phyloP scores from a whole-genome alignment of 2,329 filamentous ascomycete species.

The Emericellopsis cladophorae region DNA sequence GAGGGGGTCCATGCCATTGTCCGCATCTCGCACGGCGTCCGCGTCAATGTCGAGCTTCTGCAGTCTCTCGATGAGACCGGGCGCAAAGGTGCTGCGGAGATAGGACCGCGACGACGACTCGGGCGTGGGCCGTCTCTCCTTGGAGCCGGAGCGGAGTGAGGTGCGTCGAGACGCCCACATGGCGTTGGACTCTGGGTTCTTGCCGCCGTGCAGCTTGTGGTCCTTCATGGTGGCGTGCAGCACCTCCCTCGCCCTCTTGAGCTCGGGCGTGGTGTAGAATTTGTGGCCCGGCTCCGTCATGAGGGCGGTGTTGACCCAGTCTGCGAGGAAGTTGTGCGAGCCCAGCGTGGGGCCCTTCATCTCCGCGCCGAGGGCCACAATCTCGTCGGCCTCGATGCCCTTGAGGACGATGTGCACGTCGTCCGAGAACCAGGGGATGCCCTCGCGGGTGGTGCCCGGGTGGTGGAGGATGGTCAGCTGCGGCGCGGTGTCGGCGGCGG shows the following conservation, averaged over 20 bases:
- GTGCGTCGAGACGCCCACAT: slow-evolving; percentile 1
- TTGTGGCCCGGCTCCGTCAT: slow-evolving; percentile 2
- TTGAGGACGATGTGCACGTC: slow-evolving; percentile 4
- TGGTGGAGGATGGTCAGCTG: slow-evolving; percentile 3
- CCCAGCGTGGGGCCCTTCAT: slow-evolving; percentile 5
- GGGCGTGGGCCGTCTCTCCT: neutral
- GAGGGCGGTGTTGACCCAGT: slow-evolving; percentile 6
- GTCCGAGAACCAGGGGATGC: slow-evolving; percentile 4
- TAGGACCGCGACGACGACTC: neutral
- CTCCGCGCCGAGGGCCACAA: slow-evolving; percentile 3
- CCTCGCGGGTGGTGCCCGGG: neutral
- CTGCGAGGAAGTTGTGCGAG: slow-evolving; percentile 3
- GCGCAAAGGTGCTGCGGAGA: slow-evolving; percentile 3
- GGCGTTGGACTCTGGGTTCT: neutral
- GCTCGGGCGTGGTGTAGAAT: slow-evolving; percentile 5
- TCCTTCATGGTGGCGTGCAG: neutral
- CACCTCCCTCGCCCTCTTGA: slow-evolving; percentile 2
- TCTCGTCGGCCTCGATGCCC: slow-evolving; percentile 4
- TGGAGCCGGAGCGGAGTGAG: neutral
- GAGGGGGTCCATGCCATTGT: neutral
- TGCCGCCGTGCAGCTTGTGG: neutral
- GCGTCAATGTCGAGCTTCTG: slow-evolving; percentile 4
- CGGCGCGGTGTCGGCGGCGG: slow-evolving; percentile 3
- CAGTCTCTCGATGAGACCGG: slow-evolving; percentile 2
- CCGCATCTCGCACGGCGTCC: neutral